Evolutionary conservation across 441 rosid genomes (phyloP).

Genomic region (Geranium incanum): DNA sequence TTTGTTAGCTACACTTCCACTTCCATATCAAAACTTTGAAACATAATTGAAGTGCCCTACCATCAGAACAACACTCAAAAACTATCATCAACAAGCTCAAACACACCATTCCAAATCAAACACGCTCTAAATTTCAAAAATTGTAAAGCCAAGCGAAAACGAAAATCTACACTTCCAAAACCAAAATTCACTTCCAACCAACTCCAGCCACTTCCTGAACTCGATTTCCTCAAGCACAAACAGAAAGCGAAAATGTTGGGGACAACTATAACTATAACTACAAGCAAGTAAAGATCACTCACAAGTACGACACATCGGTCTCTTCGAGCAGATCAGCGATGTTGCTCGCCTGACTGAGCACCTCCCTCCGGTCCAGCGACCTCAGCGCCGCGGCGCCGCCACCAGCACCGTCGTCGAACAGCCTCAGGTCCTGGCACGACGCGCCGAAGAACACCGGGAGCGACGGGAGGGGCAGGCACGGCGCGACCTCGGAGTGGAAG

Average conservation of each 20-base stretch:
- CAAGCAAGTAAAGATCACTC: constrained; percentile 30
- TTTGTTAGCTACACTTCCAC: too few relatives aligned
- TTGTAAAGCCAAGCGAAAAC: background rate
- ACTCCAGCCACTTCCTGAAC: background rate
- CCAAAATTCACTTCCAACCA: constrained; percentile 1
- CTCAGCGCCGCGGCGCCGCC: constrained; percentile 24
- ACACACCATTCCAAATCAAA: background rate
- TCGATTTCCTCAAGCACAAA: constrained; percentile 4
- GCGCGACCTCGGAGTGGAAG: constrained; percentile 80
- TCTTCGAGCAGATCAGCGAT: constrained; percentile 68
- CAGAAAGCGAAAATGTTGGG: constrained; percentile 4
- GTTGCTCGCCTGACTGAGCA: constrained; percentile 55
- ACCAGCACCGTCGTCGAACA: constrained; percentile 43
- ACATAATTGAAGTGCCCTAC: background rate
- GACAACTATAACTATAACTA: background rate
- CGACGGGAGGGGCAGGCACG: constrained; percentile 85
- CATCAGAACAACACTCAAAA: background rate
- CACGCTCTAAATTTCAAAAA: background rate
- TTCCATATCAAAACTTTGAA: background rate
- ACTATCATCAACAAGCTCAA: background rate
- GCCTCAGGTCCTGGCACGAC: constrained; percentile 51
- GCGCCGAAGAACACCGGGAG: constrained; percentile 83
- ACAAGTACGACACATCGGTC: constrained; percentile 88
- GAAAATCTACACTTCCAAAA: background rate
- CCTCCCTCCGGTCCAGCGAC: constrained; percentile 57